phyloP scores from a whole-genome alignment of 176 grass and related monocot species.

The Cenchrus purpureus region DNA sequence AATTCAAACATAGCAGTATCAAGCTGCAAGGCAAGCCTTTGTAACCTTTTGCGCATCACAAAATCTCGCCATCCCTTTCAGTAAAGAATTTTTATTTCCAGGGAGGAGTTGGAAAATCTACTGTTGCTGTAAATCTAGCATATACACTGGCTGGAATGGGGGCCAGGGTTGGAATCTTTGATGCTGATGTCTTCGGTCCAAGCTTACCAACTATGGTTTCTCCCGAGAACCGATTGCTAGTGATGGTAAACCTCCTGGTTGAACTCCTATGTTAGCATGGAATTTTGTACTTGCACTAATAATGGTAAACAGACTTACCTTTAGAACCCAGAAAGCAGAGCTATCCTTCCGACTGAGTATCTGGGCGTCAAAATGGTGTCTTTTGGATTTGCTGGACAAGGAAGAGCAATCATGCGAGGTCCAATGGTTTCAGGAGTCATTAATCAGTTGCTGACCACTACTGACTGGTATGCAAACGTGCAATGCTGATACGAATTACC shows the following conservation, averaged over 20 bases:
- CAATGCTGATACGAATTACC: slow-evolving; percentile 15
- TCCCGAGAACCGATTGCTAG: slow-evolving; percentile 83
- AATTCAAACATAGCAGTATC: slow-evolving; percentile 97
- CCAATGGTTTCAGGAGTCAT: slow-evolving; percentile 99
- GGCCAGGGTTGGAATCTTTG: slow-evolving; percentile 94
- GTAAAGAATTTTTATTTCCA: slow-evolving; percentile 36
- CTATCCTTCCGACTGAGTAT: slow-evolving; percentile 79
- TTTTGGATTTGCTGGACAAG: slow-evolving; percentile 98
- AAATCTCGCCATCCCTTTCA: background rate
- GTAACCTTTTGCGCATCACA: background rate
- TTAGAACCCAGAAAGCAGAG: slow-evolving; percentile 92
- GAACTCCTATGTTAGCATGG: slow-evolving; percentile 43
- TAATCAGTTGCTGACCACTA: slow-evolving; percentile 88
- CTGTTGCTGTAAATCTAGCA: slow-evolving; percentile 90
- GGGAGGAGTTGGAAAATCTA: slow-evolving; percentile 98
- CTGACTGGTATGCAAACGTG: slow-evolving; percentile 77
- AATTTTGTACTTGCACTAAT: slow-evolving; percentile 66
- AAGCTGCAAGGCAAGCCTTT: slow-evolving; percentile 85
- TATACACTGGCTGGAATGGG: slow-evolving; percentile 96
- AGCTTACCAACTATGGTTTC: slow-evolving; percentile 99
- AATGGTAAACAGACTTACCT: slow-evolving; percentile 90
- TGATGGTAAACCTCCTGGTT: slow-evolving; percentile 71
- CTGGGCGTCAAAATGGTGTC: slow-evolving; percentile 96
- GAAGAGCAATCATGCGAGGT: slow-evolving; percentile 93
- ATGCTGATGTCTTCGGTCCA: slow-evolving; percentile 93